phyloP scores from a whole-genome alignment of 164 flowering plant genomes.

The Vitis rotundifolia region DNA sequence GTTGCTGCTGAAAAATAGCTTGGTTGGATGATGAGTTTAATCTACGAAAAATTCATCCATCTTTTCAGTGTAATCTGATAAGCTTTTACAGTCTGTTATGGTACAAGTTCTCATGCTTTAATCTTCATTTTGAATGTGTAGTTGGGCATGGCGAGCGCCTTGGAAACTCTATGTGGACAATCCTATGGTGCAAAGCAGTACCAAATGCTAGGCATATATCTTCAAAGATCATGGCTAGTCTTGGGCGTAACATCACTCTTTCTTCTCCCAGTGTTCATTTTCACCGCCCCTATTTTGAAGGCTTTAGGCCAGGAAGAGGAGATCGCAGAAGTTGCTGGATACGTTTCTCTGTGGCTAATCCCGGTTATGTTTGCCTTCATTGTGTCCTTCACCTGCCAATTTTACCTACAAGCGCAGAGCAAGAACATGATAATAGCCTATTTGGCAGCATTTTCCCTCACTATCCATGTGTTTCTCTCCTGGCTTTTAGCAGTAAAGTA shows the following conservation, averaged over 20 bases:
- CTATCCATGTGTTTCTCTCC: conserved; percentile 39
- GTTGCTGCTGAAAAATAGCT: no score
- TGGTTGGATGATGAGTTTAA: no score
- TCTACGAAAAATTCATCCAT: no score
- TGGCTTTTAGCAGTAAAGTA: conserved; percentile 42
- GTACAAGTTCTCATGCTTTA: no score
- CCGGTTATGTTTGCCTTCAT: conserved; percentile 36
- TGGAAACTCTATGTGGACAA: conserved; percentile 73
- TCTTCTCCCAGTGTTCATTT: conserved; percentile 46
- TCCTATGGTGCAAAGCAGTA: conserved; percentile 59
- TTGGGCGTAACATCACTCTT: conserved; percentile 14
- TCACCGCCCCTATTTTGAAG: conserved; percentile 37
- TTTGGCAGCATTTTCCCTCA: conserved; percentile 36
- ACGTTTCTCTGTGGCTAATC: conserved; percentile 36
- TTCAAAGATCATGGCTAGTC: conserved; percentile 68
- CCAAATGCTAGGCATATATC: conserved; percentile 63
- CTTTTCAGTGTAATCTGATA: no score
- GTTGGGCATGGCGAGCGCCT: conserved; percentile 71
- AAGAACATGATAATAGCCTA: conserved; percentile 49
- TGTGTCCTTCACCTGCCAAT: conserved; percentile 44
- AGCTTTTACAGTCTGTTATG: no score
- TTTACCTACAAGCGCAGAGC: conserved; percentile 56
- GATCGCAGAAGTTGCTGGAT: conserved; percentile 39
- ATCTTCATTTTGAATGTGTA: conserved; percentile 19
- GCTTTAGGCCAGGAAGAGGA: conserved; percentile 40